These are phyloP conservation scores for Lyophyllum decastes DNA, from an alignment of 768 basidiomycete genomes.

Conservation along the genomic window DNA sequence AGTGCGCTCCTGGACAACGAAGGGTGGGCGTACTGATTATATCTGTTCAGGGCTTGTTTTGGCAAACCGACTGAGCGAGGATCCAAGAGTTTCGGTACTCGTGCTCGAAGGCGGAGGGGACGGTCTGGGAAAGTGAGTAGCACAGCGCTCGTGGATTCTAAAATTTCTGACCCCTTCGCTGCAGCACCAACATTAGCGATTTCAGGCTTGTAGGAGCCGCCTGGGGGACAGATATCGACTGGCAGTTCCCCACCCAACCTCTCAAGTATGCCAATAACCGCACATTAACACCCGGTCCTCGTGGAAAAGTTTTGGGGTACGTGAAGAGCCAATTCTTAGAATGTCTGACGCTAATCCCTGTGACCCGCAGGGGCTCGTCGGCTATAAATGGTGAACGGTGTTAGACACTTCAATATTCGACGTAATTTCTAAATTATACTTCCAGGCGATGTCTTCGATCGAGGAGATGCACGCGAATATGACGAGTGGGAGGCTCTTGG, in stretches of 20 bases:
- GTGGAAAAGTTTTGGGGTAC: slow-evolving; percentile 5
- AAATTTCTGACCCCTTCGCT: background rate
- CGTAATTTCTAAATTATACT: background rate
- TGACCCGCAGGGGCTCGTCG: background rate
- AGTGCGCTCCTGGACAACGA: background rate
- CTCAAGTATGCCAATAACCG: no score
- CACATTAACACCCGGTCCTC: background rate
- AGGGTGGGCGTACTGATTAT: no score
- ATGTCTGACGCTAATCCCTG: no score
- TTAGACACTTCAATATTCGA: background rate
- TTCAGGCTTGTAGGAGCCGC: no score
- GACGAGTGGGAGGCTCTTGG: no score
- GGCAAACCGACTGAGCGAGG: background rate
- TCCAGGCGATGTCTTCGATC: background rate
- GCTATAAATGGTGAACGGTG: background rate
- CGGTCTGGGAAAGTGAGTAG: background rate
- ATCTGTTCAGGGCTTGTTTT: background rate
- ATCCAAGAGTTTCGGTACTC: no score
- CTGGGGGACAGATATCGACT: no score
- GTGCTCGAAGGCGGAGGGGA: background rate
- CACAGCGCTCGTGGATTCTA: no score
- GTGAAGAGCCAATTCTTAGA: no score
- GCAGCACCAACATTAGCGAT: no score
- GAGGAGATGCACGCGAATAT: no score
- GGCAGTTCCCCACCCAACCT: no score